These are phyloP conservation scores for Coffea canephora DNA, from an alignment of 257 asterid genomes.

Conservation along the genomic window DNA sequence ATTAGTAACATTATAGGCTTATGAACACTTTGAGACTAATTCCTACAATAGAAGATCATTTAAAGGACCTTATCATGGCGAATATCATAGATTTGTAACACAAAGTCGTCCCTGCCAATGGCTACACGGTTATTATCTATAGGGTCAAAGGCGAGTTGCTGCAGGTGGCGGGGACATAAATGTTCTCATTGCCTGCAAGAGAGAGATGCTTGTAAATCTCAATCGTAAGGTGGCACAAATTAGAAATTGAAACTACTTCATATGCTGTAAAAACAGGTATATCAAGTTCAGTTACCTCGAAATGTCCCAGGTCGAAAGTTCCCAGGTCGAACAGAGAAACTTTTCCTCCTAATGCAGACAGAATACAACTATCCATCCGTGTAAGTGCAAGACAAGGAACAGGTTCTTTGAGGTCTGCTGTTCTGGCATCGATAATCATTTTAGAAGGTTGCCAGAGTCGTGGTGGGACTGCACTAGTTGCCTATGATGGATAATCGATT, in stretches of 20 bases:
- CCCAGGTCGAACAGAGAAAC: conserved; percentile 58
- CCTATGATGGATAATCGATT: conserved; percentile 31
- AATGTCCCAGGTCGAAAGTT: conserved; percentile 55
- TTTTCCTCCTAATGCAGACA: conserved; percentile 77
- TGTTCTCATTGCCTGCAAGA: conserved; percentile 56
- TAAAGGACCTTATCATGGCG: conserved; percentile 49
- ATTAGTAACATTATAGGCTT: not conserved
- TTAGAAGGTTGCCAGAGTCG: conserved; percentile 65
- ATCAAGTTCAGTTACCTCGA: conserved; percentile 43
- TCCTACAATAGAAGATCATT: not conserved
- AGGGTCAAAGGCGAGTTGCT: conserved; percentile 71
- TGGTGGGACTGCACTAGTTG: conserved; percentile 44
- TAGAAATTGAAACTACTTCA: not conserved
- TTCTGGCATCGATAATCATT: conserved; percentile 61
- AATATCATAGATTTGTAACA: conserved; percentile 54
- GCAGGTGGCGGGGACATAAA: conserved; percentile 71
- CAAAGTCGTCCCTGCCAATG: conserved; percentile 67
- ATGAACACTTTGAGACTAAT: not conserved
- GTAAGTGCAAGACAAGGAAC: conserved; percentile 71
- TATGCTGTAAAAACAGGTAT: not conserved
- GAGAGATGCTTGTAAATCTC: not conserved
- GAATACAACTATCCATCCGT: conserved; percentile 49
- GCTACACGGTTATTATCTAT: conserved; percentile 61
- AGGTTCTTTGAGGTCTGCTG: conserved; percentile 55
- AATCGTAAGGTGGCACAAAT: not conserved